phyloP scores from a whole-genome alignment of 495 filamentous ascomycete species.

The Penicillium silybi region DNA sequence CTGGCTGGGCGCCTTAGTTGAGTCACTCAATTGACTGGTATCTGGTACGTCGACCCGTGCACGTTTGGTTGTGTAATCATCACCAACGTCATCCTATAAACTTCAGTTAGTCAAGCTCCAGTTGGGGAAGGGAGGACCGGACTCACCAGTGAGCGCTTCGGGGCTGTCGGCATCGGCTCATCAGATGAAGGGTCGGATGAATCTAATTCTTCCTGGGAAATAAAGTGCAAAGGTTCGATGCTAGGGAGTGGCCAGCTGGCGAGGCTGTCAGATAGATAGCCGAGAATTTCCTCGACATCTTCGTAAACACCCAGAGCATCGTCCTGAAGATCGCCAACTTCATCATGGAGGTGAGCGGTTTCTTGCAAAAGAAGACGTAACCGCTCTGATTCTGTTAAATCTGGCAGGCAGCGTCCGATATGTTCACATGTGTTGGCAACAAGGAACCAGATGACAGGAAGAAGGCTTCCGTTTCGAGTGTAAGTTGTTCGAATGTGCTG shows the following conservation, averaged over 20 bases:
- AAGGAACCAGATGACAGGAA: slow-evolving; percentile 51
- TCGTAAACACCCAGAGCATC: slow-evolving; percentile 43
- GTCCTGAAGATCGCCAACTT: slow-evolving; percentile 47
- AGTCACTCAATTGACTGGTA: slow-evolving; percentile 33
- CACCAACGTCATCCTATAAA: slow-evolving; percentile 27
- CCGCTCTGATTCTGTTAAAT: slow-evolving; percentile 34
- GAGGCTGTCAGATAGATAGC: slow-evolving; percentile 33
- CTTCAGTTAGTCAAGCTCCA: slow-evolving; percentile 4
- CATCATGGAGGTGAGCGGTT: slow-evolving; percentile 36
- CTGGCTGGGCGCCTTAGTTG: slow-evolving; percentile 29
- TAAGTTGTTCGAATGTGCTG: slow-evolving; percentile 41
- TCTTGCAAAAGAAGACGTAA: slow-evolving; percentile 38
- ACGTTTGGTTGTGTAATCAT: slow-evolving; percentile 29
- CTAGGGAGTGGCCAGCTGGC: slow-evolving; percentile 39
- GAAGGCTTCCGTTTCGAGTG: slow-evolving; percentile 34
- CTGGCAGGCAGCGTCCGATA: slow-evolving; percentile 48
- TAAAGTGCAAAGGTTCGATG: slow-evolving; percentile 38
- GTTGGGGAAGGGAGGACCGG: neutral
- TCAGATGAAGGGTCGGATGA: slow-evolving; percentile 16
- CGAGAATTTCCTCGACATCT: slow-evolving; percentile 44
- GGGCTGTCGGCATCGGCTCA: slow-evolving; percentile 9
- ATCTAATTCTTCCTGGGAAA: slow-evolving; percentile 23
- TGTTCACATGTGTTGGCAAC: slow-evolving; percentile 55
- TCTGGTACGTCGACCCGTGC: slow-evolving; percentile 29
- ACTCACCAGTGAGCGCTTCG: slow-evolving; percentile 40